Percentiles rank a stretch among this genome's conserved stretches.
phyloP scores from a whole-genome alignment of 2,329 filamentous ascomycete species.

The Chrysosporium keratinophilum region DNA sequence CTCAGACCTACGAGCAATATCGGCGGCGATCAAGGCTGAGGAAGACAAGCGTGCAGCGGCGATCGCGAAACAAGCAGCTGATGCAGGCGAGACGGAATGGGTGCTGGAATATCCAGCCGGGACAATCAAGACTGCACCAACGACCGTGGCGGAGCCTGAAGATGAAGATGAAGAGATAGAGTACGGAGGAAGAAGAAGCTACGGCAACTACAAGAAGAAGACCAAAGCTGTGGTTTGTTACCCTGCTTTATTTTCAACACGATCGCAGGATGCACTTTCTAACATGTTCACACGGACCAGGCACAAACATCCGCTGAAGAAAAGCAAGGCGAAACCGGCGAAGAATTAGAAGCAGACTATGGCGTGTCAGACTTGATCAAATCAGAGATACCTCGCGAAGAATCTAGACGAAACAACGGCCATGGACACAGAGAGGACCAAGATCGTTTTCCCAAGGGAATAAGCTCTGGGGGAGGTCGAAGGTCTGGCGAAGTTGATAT shows the following conservation, averaged over 20 bases:
- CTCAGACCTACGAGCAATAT: conserved; percentile 33
- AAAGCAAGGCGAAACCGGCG: neutral
- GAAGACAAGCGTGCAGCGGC: conserved; percentile 34
- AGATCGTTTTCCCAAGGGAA: conserved; percentile 2
- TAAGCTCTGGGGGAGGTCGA: conserved; percentile 2
- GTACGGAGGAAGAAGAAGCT: conserved; percentile 29
- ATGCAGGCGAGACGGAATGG: conserved; percentile 38
- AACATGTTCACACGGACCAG: neutral
- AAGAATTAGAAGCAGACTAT: neutral
- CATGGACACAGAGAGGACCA: neutral
- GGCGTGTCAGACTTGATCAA: neutral
- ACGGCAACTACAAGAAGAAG: conserved; percentile 33
- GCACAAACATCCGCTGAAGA: neutral
- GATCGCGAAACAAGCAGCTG: conserved; percentile 32
- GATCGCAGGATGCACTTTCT: neutral
- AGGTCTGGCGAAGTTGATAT: neutral
- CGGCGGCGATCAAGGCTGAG: conserved; percentile 33
- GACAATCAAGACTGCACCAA: conserved; percentile 10
- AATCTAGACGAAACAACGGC: neutral
- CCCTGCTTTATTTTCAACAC: neutral
- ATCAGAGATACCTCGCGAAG: neutral
- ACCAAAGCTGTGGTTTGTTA: conserved; percentile 13
- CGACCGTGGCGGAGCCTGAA: neutral
- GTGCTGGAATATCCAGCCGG: conserved; percentile 29
- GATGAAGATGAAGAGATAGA: conserved; percentile 21